Base-by-base conservation (phyloP, 2,329 filamentous ascomycete genomes). In the Fonsecaea erecta region DNA sequence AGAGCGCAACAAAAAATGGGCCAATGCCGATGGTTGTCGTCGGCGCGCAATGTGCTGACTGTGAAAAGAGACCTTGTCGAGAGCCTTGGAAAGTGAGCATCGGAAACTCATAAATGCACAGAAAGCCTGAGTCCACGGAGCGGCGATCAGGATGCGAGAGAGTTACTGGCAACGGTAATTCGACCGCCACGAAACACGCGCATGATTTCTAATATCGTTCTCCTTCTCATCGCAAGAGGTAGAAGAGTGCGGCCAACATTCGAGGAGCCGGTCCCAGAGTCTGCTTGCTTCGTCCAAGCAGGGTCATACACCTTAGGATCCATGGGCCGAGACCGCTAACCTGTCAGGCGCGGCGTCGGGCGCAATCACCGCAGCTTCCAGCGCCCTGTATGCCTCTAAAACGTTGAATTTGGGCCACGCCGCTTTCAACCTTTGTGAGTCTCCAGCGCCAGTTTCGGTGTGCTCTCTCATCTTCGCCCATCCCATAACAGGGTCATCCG, bases 1-100 rank as follows among this genome's bases (percentile, higher is more conserved):
- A 51, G 69, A 71, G 43, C 67, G 67, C 6, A 69, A 69, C 55
- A 68, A 64, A 48, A 71, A 71, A 67, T 71, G 57, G 30, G 30
- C 9, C 55, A 34, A 14, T 9, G 28, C 24, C 43, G 48, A 28
- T 28, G 16, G 14, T 12, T 52, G 6, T 55, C 11, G 11, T 35
- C 24, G 26, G 48, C 12, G 24, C 16, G 4, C 30, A 21, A 16
- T n/a, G 32, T 32, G 26, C 60, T 66, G 26, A 65, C 12, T 24
- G 28, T 28, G 18, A 3, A n/a, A 60, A 70, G 63, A 37, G 68
- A 70, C 46, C 57, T 70, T 7, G 68, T 52, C 43, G 62, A 67
- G 21, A 64, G 62, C 37, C 24, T 66, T 70, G 37, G 34, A 70
- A 34, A 55, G 37, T 30, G 65, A 67, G 21, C 64, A 67, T 34